Percentiles rank a stretch among this genome's conserved stretches.
Evolutionary conservation across 768 basidiomycete genomes (phyloP).

Genomic region (Cystofilobasidium ferigula): DNA sequence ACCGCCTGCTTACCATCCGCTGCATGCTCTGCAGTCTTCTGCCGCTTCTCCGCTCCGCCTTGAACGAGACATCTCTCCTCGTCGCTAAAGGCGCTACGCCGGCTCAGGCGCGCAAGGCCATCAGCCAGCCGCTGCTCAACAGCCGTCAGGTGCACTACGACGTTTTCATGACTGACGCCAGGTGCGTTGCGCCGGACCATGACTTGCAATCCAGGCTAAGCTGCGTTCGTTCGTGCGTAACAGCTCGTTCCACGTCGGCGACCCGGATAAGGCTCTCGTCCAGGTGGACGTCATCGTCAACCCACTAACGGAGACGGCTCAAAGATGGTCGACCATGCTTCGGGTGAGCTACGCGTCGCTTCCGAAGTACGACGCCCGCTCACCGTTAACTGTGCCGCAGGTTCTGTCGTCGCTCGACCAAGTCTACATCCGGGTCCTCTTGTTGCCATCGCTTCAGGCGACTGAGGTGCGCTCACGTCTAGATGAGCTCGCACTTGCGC

Average conservation of each 20-base stretch:
- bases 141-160: conserved; percentile 42
- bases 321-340: conserved; percentile 72
- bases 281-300: conserved; percentile 66
- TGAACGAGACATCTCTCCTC: not conserved
- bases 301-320: conserved; percentile 70
- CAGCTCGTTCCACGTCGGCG: conserved; percentile 61
- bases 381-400: conserved; percentile 45
- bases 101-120: not conserved
- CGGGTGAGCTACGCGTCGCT: conserved; percentile 45
- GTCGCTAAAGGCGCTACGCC: not conserved
- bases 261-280: conserved; percentile 55
- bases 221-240: not conserved
- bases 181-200: conserved; percentile 44
- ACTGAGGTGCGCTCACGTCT: conserved; percentile 48
- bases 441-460: conserved; percentile 56
- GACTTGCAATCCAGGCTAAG: too few species aligned
- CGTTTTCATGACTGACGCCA: conserved; percentile 50
- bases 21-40: not conserved
- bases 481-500: not conserved
- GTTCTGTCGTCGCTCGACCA: conserved; percentile 34
- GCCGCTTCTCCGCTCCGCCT: conserved; percentile 6
- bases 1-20: not conserved
- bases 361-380: too few species aligned
- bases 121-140: not conserved
- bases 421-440: conserved; percentile 55